These are phyloP conservation scores for Cladobotryum protrusum DNA, from an alignment of 2,329 filamentous ascomycete species.

Conservation along the genomic window DNA sequence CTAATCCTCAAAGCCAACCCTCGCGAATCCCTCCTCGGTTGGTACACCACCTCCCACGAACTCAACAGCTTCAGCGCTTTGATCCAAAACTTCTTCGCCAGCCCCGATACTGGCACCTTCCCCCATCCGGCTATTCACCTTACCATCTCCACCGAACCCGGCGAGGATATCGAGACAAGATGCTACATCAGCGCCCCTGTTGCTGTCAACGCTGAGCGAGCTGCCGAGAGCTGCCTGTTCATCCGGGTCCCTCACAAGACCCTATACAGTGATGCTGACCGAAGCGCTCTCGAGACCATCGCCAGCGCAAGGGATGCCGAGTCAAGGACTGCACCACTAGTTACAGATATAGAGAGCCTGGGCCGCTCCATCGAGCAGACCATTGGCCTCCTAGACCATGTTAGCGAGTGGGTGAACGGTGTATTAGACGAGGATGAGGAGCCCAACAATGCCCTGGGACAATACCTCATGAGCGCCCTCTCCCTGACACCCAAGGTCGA, in stretches of 20 bases:
- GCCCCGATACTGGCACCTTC: conserved; percentile 93
- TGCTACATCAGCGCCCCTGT: conserved; percentile 96
- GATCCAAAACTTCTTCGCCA: conserved; percentile 97
- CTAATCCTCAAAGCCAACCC: conserved; percentile 91
- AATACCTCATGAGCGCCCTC: conserved; percentile 91
- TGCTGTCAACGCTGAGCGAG: conserved; percentile 88
- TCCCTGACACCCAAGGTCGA: conserved; percentile 94
- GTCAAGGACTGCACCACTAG: conserved; percentile 63
- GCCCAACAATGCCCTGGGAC: conserved; percentile 85
- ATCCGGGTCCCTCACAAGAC: conserved; percentile 95
- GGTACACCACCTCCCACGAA: conserved; percentile 96
- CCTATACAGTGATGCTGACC: conserved; percentile 71
- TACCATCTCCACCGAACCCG: conserved; percentile 85
- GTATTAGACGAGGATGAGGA: conserved; percentile 90
- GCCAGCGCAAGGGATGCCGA: conserved; percentile 75
- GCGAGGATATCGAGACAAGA: conserved; percentile 80
- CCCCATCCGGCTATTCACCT: conserved; percentile 96
- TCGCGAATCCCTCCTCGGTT: conserved; percentile 88
- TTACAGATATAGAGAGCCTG: conserved; percentile 84
- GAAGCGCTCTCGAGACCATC: conserved; percentile 69
- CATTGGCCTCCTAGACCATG: conserved; percentile 81
- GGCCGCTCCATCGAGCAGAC: conserved; percentile 84
- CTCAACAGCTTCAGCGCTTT: conserved; percentile 97
- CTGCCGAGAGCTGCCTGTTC: conserved; percentile 93
- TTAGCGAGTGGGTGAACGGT: conserved; percentile 85